A percentile compares a stretch with the other conserved stretches of the same genome.
Evolutionary conservation across 768 basidiomycete species (phyloP).

Genomic region (Suillus americanus): DNA sequence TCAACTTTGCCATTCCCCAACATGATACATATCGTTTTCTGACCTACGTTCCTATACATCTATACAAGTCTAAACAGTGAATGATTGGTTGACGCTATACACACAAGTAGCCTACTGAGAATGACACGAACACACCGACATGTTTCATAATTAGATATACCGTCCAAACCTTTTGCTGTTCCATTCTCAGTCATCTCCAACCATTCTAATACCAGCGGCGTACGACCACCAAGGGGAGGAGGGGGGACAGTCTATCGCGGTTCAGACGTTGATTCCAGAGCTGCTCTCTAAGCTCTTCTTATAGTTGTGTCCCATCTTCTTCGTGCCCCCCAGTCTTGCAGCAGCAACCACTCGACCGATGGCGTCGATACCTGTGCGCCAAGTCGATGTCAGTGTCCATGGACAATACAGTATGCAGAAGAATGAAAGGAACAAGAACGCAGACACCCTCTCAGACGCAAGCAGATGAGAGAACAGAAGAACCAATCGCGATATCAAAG

Average conservation of each 20-base stretch:
- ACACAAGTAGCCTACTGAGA: not conserved
- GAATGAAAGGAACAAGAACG: not conserved
- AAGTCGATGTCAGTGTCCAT: slow-evolving; percentile 2
- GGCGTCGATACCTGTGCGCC: slow-evolving; percentile 71
- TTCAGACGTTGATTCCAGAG: slow-evolving; percentile 24
- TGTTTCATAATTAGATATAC: not conserved
- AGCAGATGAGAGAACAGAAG: not conserved
- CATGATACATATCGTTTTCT: not conserved
- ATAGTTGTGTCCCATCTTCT: slow-evolving; percentile 69
- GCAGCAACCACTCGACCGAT: slow-evolving; percentile 77
- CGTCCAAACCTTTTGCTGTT: not conserved
- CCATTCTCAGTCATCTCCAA: not conserved
- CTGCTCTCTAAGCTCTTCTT: slow-evolving; percentile 52
- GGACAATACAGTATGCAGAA: not conserved
- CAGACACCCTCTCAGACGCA: too few species aligned
- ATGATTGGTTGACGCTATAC: not conserved
- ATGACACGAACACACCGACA: not conserved
- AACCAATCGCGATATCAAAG: not conserved
- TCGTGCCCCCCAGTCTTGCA: slow-evolving; percentile 61
- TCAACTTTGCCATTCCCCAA: slow-evolving; percentile 55
- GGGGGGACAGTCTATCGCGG: not conserved
- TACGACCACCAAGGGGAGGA: not conserved
- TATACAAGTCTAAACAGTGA: not conserved
- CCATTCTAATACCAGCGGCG: not conserved
- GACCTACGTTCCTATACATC: not conserved